Evolutionary conservation across 1,284 basidiomycete genomes (phyloP).

Genomic region (Ceratobasidium sp.): DNA sequence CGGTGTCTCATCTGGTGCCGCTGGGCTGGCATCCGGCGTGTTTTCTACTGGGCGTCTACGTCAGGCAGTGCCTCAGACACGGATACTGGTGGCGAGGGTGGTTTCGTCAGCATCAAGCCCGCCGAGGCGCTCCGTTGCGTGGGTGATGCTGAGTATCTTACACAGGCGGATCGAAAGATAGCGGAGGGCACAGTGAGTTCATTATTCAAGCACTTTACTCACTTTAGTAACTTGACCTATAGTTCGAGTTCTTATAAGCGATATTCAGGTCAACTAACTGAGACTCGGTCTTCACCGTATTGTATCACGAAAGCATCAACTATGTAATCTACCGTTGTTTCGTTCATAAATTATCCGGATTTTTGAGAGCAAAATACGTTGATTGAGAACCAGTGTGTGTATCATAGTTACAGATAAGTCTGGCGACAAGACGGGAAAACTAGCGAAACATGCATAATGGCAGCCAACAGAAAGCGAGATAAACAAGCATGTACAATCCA

Average conservation of each 20-base stretch:
- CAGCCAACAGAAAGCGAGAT: slow-evolving; percentile 17
- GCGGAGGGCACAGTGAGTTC: slow-evolving; percentile 4
- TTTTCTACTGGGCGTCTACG: slow-evolving; percentile 65
- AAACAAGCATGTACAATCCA: slow-evolving; percentile 13
- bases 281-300: background rate
- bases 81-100: background rate
- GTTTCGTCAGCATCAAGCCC: slow-evolving; percentile 20
- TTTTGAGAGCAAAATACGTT: background rate
- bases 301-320: too few species aligned
- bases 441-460: slow-evolving; percentile 46
- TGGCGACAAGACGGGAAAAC: slow-evolving; percentile 7
- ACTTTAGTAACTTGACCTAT: too few species aligned
- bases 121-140: background rate
- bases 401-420: slow-evolving; percentile 28
- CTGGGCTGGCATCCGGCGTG: slow-evolving; percentile 71
- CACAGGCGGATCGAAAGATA: slow-evolving; percentile 24
- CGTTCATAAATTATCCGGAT: background rate
- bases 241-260: slow-evolving; percentile 12
- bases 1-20: slow-evolving; percentile 69
- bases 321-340: too few species aligned
- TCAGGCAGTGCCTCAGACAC: background rate
- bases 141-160: background rate
- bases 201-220: background rate
- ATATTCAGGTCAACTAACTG: background rate
- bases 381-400: background rate